Evolutionary conservation across 163 green algal genomes (phyloP), one percentile per base, ranked within the genome.

Genomic region (Prototheca wickerhamii): DNA sequence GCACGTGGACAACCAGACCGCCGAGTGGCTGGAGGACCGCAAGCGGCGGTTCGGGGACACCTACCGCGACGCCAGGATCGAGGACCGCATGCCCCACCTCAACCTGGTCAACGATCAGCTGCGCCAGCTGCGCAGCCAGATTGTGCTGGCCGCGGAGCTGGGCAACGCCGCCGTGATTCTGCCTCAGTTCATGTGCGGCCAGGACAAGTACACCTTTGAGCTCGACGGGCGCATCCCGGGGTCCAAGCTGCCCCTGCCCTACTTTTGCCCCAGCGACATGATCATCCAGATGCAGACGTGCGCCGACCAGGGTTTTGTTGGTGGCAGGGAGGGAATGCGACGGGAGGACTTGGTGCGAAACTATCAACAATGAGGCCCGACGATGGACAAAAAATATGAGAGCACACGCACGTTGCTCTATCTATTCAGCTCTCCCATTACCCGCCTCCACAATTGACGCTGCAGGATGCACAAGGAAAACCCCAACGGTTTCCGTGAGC

Each of bases 231-330:
- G 62, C 34, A 86, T 92, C 4, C 77, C 76, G 2, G 82, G 82
- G 3, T 80, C 75, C 3, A 29, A 51, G n/a, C 60, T 82, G 43
- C 29, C 69, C 10, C 76, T 96, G 60, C 92, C 92, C 3, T 97
- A 92, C 68, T 40, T 52, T 0, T 96, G 89, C 79, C 92, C 92
- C 3, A 64, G 91, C 40, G 92, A 98, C 75, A 92, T 98, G 49
- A 73, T 98, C 31, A 72, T 98, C 20, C 84, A 97, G 57, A 79
- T 98, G 32, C 86, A 94, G 46, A 29, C 58, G 72, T 82, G 58
- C 58, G 75, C 40, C 12, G 40, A 49, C n/a, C n/a, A n/a, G n/a
- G n/a, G n/a, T n/a, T n/a, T n/a, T n/a, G n/a, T n/a, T n/a, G n/a
- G n/a, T n/a, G n/a, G n/a, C n/a, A n/a, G n/a, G n/a, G n/a, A n/a